phyloP scores from a whole-genome alignment of 768 basidiomycete species.

The Amanita inopinata region DNA sequence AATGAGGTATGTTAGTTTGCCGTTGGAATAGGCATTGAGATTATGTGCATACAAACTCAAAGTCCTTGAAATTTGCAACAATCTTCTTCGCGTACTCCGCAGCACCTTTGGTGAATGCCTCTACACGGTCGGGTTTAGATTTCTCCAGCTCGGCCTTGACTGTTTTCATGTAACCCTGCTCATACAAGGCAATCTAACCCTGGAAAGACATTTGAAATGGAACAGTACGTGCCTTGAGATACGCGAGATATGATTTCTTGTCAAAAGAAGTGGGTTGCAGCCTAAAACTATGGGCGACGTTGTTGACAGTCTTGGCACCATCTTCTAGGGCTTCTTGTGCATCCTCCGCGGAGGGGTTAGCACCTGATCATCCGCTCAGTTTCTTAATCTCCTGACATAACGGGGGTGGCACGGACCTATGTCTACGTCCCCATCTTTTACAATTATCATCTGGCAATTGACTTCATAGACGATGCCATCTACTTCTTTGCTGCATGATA shows the following conservation, averaged over 20 bases:
- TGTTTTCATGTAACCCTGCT: slow-evolving; percentile 87
- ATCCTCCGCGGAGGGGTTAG: slow-evolving; percentile 90
- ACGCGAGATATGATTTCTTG: slow-evolving; percentile 76
- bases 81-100: slow-evolving; percentile 77
- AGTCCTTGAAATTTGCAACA: slow-evolving; percentile 84
- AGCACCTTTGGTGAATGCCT: slow-evolving; percentile 78
- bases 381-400: neutral
- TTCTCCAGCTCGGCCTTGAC: slow-evolving; percentile 59
- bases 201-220: too few relatives aligned
- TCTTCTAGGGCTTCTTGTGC: slow-evolving; percentile 73
- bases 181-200: neutral
- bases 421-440: slow-evolving; percentile 78
- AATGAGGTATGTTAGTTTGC: neutral
- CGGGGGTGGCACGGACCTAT: slow-evolving; percentile 51
- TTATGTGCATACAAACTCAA: slow-evolving; percentile 64
- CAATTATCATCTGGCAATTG: slow-evolving; percentile 59
- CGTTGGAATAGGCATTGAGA: neutral
- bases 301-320: slow-evolving; percentile 72
- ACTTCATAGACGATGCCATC: slow-evolving; percentile 82
- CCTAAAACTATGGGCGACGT: slow-evolving; percentile 87
- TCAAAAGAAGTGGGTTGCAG: slow-evolving; percentile 75
- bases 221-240: slow-evolving; percentile 60
- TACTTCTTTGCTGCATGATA: slow-evolving; percentile 51
- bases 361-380: slow-evolving; percentile 40
- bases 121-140: slow-evolving; percentile 48